Evolutionary conservation across 345 rosid genomes (phyloP), one percentile per base, ranked within the genome.

Genomic region (Eucalyptus marginata): DNA sequence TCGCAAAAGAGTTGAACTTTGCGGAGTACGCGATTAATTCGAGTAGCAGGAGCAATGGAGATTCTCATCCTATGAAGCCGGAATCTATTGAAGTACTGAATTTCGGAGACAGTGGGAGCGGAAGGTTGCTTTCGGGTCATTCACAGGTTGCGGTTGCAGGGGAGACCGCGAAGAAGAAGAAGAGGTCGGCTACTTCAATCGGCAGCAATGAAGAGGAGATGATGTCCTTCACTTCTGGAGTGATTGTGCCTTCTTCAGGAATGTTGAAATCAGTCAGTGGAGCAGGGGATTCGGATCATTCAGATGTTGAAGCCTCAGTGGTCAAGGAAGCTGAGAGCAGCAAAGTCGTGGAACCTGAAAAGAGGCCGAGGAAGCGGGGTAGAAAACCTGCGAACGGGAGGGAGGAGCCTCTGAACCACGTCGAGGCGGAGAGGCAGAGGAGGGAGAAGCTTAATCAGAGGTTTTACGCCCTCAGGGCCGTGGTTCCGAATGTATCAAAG

Each of bases 361-460:
- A 95, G 92, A 94, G 89, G 93, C 98, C 97, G 0, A 84, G 96
- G 15, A 97, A 97, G 86, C 95, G 98, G 12, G 99, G 99, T 29
- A 93, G 99, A 49, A 96, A 97, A 86, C 99, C 99, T 2, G 99
- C 99, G 0, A 97, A 96, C 68, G 99, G 99, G 49, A 92, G 99
- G 91, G 98, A 97, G 89, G 99, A 97, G 92, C 99, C 98, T 0
- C 87, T 97, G 92, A 97, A 97, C 91, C 99, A 97, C 66, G 99
- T 97, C 1, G 99, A 97, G 88, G 99, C 99, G 52, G 99, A 97
- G 94, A 95, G 99, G 66, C 98, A 97, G 89, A 96, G 99, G 92
- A 94, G 98, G 87, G 98, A 97, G 96, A 97, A 96, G 94, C 95
- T 97, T 49, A 97, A 97, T 88, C 98, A 96, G 90, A 93, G 92